phyloP scores from a whole-genome alignment of 1,139 yeast genomes.

The Cylindricascospora bacillispora region DNA sequence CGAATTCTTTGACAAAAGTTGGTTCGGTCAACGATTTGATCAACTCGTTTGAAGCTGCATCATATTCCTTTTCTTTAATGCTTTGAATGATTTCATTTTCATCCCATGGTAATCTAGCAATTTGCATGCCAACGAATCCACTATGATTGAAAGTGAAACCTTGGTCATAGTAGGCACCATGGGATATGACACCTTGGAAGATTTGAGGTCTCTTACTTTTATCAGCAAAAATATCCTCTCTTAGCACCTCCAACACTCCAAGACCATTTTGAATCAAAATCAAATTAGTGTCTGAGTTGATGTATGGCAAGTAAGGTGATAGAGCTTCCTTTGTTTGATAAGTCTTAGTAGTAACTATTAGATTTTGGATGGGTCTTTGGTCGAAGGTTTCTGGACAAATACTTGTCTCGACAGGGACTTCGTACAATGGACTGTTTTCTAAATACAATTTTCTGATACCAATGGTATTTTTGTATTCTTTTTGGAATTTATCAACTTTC shows the following conservation, averaged over 20 bases:
- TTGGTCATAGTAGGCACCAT: constrained; percentile 47
- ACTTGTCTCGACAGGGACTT: constrained; percentile 13
- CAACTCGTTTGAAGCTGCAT: constrained; percentile 11
- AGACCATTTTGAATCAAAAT: constrained; percentile 77
- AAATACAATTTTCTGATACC: constrained; percentile 22
- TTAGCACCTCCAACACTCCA: constrained; percentile 54
- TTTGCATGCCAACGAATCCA: constrained; percentile 47
- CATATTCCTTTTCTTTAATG: constrained; percentile 7
- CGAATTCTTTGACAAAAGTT: constrained; percentile 25
- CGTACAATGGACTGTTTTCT: constrained; percentile 8
- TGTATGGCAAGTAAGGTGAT: constrained; percentile 34
- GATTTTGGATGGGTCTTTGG: constrained; percentile 32
- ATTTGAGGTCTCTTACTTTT: constrained; percentile 39
- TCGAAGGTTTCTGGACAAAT: constrained; percentile 21
- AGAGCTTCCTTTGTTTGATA: constrained; percentile 43
- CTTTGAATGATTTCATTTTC: constrained; percentile 15
- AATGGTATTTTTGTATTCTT: constrained; percentile 17
- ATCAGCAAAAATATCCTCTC: constrained; percentile 45
- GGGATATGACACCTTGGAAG: constrained; percentile 66
- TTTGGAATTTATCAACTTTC: constrained; percentile 20
- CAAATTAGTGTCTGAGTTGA: constrained; percentile 43
- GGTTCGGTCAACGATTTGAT: constrained; percentile 21
- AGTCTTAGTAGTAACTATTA: constrained; percentile 58
- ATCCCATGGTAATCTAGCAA: constrained; percentile 34
- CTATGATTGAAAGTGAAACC: constrained; percentile 43